These are phyloP conservation scores for Talaromyces sp. DNA, from an alignment of 2,329 filamentous ascomycete genomes.

Conservation along the genomic window DNA sequence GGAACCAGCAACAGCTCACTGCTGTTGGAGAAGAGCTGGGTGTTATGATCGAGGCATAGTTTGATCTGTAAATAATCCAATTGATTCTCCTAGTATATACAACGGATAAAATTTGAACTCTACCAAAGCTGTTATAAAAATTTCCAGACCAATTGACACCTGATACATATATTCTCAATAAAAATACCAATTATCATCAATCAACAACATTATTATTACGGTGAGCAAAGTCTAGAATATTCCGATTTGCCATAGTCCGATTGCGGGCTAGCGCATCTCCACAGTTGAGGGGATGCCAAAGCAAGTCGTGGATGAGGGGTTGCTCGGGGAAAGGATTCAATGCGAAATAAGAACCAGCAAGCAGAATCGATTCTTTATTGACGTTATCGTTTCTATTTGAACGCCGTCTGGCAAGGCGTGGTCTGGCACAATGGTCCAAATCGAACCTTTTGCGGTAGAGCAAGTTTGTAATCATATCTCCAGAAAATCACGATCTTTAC, in stretches of 20 bases:
- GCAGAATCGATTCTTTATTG: neutral
- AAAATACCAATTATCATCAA: no score
- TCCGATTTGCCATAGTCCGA: neutral
- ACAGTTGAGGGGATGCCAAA: neutral
- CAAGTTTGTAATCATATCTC: conserved; percentile 42
- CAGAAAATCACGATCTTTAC: neutral
- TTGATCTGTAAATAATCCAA: neutral
- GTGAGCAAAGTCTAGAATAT: neutral
- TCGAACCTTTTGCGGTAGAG: conserved; percentile 55
- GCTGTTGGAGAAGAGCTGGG: neutral
- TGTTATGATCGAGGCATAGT: neutral
- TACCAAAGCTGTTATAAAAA: no score
- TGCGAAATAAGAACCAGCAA: neutral
- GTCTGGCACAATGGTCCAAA: conserved; percentile 31
- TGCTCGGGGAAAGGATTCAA: neutral
- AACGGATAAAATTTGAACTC: no score
- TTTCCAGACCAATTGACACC: no score
- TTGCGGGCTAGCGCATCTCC: neutral
- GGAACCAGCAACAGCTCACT: neutral
- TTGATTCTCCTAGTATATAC: neutral
- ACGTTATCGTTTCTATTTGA: neutral
- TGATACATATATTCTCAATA: no score
- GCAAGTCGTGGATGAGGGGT: neutral
- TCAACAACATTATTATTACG: neutral
- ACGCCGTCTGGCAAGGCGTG: neutral